A percentile compares a stretch with the other conserved stretches of the same genome.
phyloP scores from a whole-genome alignment of 257 asterid genomes.

The Rauvolfia tetraphylla region DNA sequence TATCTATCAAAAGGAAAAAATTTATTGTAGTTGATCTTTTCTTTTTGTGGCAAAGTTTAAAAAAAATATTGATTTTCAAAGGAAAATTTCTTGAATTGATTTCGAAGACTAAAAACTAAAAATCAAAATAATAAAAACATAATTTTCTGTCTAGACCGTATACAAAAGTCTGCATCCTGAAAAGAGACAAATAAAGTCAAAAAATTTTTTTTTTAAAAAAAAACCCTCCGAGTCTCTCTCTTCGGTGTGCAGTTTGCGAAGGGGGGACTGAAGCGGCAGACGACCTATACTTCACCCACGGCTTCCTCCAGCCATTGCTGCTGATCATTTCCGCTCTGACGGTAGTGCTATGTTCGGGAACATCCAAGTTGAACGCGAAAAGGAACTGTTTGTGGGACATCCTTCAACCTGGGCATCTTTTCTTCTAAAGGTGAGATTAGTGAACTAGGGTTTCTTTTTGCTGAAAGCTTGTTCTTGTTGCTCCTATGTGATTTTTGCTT shows the following conservation, averaged over 20 bases:
- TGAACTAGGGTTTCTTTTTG: neutral
- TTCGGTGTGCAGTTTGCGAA: neutral
- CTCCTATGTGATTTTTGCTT: neutral
- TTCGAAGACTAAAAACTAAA: no score
- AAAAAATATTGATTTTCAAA: no score
- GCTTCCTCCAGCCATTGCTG: neutral
- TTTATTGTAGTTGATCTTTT: no score
- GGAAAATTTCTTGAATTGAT: no score
- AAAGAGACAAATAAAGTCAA: no score
- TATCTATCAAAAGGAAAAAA: no score
- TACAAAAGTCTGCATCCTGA: neutral
- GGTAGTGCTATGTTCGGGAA: neutral
- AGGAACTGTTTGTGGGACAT: neutral
- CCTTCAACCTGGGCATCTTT: neutral
- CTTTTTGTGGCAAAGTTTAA: no score
- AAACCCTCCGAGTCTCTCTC: neutral
- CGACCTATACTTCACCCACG: neutral
- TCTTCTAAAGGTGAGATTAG: neutral
- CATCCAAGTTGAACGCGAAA: neutral
- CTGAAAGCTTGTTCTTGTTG: neutral
- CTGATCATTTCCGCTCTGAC: neutral
- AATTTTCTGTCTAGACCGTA: no score
- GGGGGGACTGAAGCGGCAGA: constrained; percentile 3
- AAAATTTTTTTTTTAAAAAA: no score
- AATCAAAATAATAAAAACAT: no score